These are phyloP conservation scores for Tetradesmus obliquus DNA, from an alignment of 139 green algal genomes.

Conservation along the genomic window DNA sequence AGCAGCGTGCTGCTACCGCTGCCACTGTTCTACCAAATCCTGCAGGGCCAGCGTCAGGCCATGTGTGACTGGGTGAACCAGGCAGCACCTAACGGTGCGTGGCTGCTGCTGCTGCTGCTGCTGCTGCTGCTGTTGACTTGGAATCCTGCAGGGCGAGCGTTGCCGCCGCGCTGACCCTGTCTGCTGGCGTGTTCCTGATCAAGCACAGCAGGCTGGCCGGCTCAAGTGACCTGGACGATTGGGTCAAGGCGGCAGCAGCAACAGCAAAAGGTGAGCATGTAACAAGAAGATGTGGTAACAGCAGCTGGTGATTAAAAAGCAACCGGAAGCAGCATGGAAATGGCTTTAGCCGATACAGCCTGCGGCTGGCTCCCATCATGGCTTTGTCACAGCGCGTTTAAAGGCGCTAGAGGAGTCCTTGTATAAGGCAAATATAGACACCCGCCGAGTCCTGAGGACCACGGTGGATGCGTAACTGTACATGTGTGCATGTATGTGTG, in stretches of 20 bases:
- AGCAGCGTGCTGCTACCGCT: too few relatives aligned
- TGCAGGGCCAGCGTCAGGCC: too few relatives aligned
- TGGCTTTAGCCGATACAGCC: too few relatives aligned
- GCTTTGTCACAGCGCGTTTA: too few relatives aligned
- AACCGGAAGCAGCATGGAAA: not conserved
- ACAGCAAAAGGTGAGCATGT: not conserved
- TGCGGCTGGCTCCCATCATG: too few relatives aligned
- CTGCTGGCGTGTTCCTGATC: constrained; percentile 67
- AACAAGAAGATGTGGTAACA: not conserved
- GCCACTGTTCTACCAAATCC: too few relatives aligned
- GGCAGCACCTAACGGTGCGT: not conserved
- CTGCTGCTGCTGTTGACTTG: not conserved
- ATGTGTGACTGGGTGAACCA: not conserved
- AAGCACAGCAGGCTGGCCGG: constrained; percentile 80
- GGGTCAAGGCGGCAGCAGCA: constrained; percentile 37
- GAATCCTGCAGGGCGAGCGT: constrained; percentile 50
- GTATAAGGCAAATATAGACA: too few relatives aligned
- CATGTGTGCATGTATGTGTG: too few relatives aligned
- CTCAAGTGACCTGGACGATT: constrained; percentile 82
- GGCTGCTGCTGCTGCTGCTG: constrained; percentile 1
- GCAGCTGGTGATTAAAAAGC: not conserved
- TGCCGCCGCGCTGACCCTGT: constrained; percentile 22
- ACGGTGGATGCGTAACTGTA: too few relatives aligned
- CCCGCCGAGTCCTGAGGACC: too few relatives aligned
- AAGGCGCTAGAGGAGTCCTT: too few relatives aligned